Base-by-base conservation (phyloP, 179 eudicot genomes). In the Pouteria campechiana region DNA sequence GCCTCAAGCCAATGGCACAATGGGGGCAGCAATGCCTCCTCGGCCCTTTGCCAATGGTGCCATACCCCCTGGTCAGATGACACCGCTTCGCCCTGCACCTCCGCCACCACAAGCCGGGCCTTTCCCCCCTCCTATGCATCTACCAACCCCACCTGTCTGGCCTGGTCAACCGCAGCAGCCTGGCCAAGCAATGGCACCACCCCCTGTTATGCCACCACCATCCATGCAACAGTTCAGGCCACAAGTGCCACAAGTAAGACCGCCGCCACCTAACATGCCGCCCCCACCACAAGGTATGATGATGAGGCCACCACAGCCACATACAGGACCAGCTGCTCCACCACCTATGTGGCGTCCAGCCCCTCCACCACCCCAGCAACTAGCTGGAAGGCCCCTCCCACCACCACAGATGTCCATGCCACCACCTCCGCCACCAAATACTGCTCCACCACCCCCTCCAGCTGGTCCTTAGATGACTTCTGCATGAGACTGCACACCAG, bases 1-100 rank as follows among this genome's bases (percentile, higher is more conserved):
- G 25, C 46, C 63, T 37, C 93, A 68, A 39, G 72, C 78, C 42
- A 86, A 86, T 35, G 93, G 94, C 4, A 47, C 63, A 5, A 47
- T 64, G 46, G 63, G 70, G 14, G 33, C 73, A 34, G 77, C 80
- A 20, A 27, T 63, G 12, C 73, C 84, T 48, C 78, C 87, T 9
- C 72, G 72, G 14, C 83, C 90, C 17, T 74, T 81, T 37, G 71
- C 84, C 19, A 90, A 86, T 23, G 90, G 94, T 24, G 60, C 52
- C 1, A 50, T 73, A 25, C 82, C 95, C 30, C 90, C 80, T 0
- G 60, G 65, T 25, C 65, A 78, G 2, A 55, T 83, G 32, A 68
- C 72, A 7, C 58, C 49, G 27, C 57, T 72, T 16, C 69, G 75
- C 3, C 67, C 74, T 18, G 74, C 78, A 14, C 84, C 88, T 38